phyloP scores from a whole-genome alignment of 164 flowering plant genomes.

The Macadamia integrifolia region DNA sequence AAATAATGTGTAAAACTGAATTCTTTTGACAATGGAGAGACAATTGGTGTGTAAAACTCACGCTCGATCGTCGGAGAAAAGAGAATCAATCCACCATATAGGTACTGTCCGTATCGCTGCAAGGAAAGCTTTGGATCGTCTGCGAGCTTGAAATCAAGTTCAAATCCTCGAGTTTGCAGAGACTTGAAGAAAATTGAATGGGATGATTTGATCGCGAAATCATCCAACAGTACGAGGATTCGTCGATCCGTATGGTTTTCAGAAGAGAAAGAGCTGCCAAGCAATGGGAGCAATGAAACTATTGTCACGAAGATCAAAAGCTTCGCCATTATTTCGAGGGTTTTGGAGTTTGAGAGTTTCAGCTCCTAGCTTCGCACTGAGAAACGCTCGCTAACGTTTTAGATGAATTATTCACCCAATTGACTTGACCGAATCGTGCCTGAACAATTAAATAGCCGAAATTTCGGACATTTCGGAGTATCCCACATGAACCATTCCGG shows the following conservation, averaged over 20 bases:
- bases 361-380: not conserved
- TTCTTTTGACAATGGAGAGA: too few relatives aligned
- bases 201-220: conserved; percentile 67
- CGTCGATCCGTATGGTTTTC: conserved; percentile 60
- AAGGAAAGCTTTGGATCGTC: conserved; percentile 70
- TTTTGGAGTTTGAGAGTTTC: conserved; percentile 9
- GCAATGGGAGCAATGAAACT: conserved; percentile 32
- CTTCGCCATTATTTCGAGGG: conserved; percentile 25
- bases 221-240: conserved; percentile 72
- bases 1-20: too few relatives aligned
- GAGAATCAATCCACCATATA: conserved; percentile 73
- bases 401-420: too few relatives aligned
- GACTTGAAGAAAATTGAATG: conserved; percentile 87
- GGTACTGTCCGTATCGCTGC: conserved; percentile 83
- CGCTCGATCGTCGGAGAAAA: conserved; percentile 68
- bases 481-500: too few relatives aligned
- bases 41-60: conserved; percentile 20
- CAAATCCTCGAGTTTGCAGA: conserved; percentile 65
- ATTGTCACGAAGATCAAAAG: conserved; percentile 16
- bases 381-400: not conserved
- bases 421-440: too few relatives aligned
- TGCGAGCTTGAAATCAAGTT: conserved; percentile 85
- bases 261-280: conserved; percentile 51
- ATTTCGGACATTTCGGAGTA: too few relatives aligned
- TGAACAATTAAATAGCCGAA: too few relatives aligned